A percentile compares a stretch with the other conserved stretches of the same genome.
Evolutionary conservation across 1,284 basidiomycete genomes (phyloP).

Genomic region (Lignosus rhinocerotis): DNA sequence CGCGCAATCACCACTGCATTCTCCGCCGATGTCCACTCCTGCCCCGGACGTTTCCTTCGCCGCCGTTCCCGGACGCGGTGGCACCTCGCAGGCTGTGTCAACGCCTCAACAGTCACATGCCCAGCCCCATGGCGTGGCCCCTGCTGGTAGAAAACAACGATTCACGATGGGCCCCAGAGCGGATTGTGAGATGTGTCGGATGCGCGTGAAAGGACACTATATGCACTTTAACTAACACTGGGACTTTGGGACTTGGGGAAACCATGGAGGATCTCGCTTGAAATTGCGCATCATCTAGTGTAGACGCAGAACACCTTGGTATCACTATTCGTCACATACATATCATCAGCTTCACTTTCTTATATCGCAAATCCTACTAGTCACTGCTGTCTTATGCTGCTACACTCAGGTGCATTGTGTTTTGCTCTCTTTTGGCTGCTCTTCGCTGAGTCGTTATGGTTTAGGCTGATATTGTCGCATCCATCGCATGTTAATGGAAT

Average conservation of each 20-base stretch:
- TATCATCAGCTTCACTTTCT: background rate
- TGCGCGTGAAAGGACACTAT: conserved; percentile 70
- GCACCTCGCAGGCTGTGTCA: background rate
- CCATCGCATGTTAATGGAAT: background rate
- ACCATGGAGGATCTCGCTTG: background rate
- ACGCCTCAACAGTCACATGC: background rate
- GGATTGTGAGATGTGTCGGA: conserved; percentile 69
- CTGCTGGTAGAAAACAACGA: conserved; percentile 31
- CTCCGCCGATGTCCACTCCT: conserved; percentile 1
- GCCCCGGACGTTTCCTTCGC: background rate
- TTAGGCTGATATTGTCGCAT: background rate
- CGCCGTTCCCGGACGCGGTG: background rate
- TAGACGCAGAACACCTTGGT: background rate
- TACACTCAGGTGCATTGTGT: background rate
- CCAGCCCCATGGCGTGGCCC: background rate
- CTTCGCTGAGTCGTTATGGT: background rate
- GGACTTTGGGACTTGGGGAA: background rate
- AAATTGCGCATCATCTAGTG: background rate
- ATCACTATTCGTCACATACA: background rate
- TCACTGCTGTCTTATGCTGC: background rate
- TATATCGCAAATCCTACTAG: background rate
- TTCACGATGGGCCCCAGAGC: conserved; percentile 74
- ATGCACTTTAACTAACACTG: conserved; percentile 59
- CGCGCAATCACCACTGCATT: conserved; percentile 1
- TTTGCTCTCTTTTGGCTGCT: background rate